Base-by-base conservation (phyloP, 257 asterid genomes). In the Anisodus tanguticus region DNA sequence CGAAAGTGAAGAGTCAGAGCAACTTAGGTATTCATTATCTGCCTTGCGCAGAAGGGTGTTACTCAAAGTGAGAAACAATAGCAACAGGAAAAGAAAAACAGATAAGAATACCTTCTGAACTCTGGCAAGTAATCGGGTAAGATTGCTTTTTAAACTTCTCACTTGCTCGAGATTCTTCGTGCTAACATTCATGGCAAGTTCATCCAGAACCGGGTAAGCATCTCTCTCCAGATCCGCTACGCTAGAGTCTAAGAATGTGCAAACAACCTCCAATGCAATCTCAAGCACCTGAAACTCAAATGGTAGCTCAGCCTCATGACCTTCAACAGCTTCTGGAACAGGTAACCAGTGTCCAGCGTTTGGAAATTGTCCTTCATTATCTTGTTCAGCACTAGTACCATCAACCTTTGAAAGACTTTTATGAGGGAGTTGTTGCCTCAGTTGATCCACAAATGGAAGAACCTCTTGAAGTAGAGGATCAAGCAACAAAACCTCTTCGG, bases 231-330 rank as follows among this genome's bases (percentile, higher is more conserved):
- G 97, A 72, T 97, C 98, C 0, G 95, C 94, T 47, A 93, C 99
- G 76, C 89, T 93, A 51, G 95, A 80, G 84, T 97, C 98, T 88
- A 97, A 88, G 85, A 86, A 95, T 6, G 93, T 90, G 89, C 98
- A 97, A 6, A 97, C 98, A 79, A 95, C 98, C 90, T 97, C 97
- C 79, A 97, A 87, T 12, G 99, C 98, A 82, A 95, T 91, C 91
- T 97, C 99, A 81, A 97, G 91, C 82, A 97, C 98, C 90, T 97
- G 99, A 89, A 97, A 97, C 92, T 97, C 99, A 64, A 97, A 97
- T 67, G 99, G 99, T 66, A 97, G 98, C 87, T 95, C 98, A 57
- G 92, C 95, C 86, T 93, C 97, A 92, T 88, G 66, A 45, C 94
- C 95, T 68, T 93, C 99, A 83, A 89, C 90, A 81, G 94, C 90